A percentile compares a stretch with the other conserved stretches of the same genome.
phyloP scores from a whole-genome alignment of 2,329 filamentous ascomycete species.

The Cladosporium sp. region DNA sequence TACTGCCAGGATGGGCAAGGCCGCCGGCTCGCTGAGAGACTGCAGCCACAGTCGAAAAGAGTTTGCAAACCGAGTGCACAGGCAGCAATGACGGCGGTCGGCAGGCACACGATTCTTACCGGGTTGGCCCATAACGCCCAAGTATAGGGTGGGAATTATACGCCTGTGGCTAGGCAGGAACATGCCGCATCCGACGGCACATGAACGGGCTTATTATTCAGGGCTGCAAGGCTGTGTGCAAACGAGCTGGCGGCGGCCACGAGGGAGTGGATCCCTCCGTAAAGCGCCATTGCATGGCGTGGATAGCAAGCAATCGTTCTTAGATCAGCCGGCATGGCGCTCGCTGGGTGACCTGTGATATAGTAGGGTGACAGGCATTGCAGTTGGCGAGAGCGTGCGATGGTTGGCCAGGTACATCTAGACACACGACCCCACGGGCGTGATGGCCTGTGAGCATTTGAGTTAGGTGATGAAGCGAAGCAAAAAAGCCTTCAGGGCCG shows the following conservation, averaged over 20 bases:
- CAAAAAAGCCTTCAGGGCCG: not conserved
- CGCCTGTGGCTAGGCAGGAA: slow-evolving; percentile 14
- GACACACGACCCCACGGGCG: not conserved
- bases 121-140: not conserved
- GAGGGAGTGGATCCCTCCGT: slow-evolving; percentile 17
- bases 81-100: slow-evolving; percentile 7
- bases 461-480: not conserved
- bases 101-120: slow-evolving; percentile 4
- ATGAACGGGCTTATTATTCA: not conserved
- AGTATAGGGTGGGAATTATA: slow-evolving; percentile 5
- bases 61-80: slow-evolving; percentile 16
- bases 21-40: not conserved
- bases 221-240: slow-evolving; percentile 14
- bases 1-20: not conserved
- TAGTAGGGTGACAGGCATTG: not conserved
- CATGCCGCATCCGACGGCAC: slow-evolving; percentile 14
- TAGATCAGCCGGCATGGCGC: slow-evolving; percentile 1
- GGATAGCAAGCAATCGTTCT: not conserved
- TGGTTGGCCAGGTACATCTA: not conserved
- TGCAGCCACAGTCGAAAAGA: slow-evolving; percentile 19
- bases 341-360: not conserved
- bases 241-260: slow-evolving; percentile 14
- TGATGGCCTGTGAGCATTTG: slow-evolving; percentile 1
- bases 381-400: not conserved
- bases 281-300: not conserved